Conservation (phyloP, 202 grass and related monocot species). For the Elaeis oleifera region DNA sequence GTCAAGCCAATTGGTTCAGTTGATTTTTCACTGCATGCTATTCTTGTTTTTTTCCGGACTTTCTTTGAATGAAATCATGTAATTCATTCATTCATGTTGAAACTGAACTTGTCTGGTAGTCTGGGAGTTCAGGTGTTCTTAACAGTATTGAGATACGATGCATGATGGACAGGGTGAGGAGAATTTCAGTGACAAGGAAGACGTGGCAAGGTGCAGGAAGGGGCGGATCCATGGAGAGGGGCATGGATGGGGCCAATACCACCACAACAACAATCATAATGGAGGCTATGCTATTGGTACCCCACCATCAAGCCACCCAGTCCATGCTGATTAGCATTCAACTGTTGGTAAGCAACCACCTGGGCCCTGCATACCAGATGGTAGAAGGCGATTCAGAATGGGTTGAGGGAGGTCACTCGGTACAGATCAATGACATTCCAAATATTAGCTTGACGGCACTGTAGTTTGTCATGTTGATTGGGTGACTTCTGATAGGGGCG, state of each 20-base stretch:
- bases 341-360: conserved; percentile 44
- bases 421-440: background rate
- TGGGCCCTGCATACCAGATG: conserved; percentile 85
- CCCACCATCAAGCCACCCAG: conserved; percentile 35
- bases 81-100: background rate
- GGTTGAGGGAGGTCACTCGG: conserved; percentile 58
- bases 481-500: too few species aligned
- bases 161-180: conserved; percentile 35
- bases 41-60: background rate
- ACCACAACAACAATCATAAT: conserved; percentile 26
- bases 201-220: conserved; percentile 27
- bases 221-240: conserved; percentile 45
- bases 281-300: conserved; percentile 29
- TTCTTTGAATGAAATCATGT: background rate
- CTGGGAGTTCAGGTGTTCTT: background rate
- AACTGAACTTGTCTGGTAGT: background rate
- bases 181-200: conserved; percentile 35
- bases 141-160: background rate
- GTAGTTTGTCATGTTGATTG: too few species aligned
- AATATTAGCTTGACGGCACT: too few species aligned
- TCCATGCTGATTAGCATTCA: conserved; percentile 28
- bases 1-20: too few species aligned
- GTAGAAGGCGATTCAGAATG: conserved; percentile 74
- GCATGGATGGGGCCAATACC: conserved; percentile 28
- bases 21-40: too few species aligned